Evolutionary conservation across 2,329 filamentous ascomycete species (phyloP), one percentile per base, ranked within the genome.

Genomic region (Microsporum audouinii): DNA sequence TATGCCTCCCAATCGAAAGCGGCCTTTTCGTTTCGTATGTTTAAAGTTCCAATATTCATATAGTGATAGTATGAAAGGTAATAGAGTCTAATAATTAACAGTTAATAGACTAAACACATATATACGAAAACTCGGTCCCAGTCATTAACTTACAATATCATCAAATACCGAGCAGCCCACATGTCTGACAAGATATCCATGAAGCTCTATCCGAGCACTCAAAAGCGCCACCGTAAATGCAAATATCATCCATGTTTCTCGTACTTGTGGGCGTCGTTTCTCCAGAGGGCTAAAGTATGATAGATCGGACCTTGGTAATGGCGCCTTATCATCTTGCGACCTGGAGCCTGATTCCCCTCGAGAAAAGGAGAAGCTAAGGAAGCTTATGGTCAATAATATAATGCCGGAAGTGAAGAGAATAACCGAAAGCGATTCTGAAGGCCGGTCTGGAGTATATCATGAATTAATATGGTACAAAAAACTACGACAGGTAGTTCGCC

Each of bases 391-490:
- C 8, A 78, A 63, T 34, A 79, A 68, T 43, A 68, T 70, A 27
- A 70, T 64, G 6, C 76, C 77, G 7, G 74, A 69, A 29, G 75
- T 67, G 45, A 74, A 71, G 43, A 79, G 76, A 27, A 73, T 67
- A 3, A 78, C 64, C 41, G 77, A 70, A 17, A 72, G 68, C 5
- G 77, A 73, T 64, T 77, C 77, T 12, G 79, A 65, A 2, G 79
- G 78, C 57, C 75, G 76, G 65, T 80, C 79, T 78, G 14, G 31
- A 39, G n/a, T 1, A 23, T 34, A 31, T n/a, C 45, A 5, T 5
- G 14, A 43, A 14, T 43, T 14, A 60, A 23, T 55, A 51, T 39
- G 14, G 17, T 60, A 8, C 17, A 34, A 31, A 36, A 55, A 29
- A 23, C 23, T 29, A 36, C 34, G 5, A 36, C 34, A 23, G 17